Evolutionary conservation across 2,329 filamentous ascomycete genomes (phyloP), one percentile per base, ranked within the genome.

Genomic region (Juglanconis juglandina): DNA sequence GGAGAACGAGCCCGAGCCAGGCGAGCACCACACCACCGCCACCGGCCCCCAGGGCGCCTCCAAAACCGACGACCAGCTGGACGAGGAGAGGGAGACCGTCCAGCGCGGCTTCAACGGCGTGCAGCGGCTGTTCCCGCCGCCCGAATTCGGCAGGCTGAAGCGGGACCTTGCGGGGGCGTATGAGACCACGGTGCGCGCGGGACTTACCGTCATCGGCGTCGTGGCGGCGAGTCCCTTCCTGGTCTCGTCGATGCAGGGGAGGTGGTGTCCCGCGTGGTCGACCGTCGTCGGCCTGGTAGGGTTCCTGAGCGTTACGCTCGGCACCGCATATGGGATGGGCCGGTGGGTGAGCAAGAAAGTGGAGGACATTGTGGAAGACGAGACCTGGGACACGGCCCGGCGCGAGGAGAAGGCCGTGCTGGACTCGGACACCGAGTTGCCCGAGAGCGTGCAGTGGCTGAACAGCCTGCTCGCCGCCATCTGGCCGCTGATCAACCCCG

Each of bases 401-500:
- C 75, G 81, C 39, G 76, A 81, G 56, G 82, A 84, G 54, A 75
- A 81, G 62, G 75, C 79, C 42, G 66, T 70, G 0, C 68, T 79
- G 5, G 70, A 75, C 2, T 69, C 72, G 9, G 73, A 77, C 2
- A 72, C 79, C 35, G 75, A 81, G 59, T 77, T 84, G 1, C 85
- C 88, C 4, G 88, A 89, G 66, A 88, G 87, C 0, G 83, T 85
- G 0, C 80, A 85, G 56, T 92, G 89, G 89, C 78, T 92, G 57
- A 92, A 92, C 68, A 87, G 84, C 4, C 71, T 91, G 0, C 69
- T 92, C 7, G 77, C 81, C 4, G 83, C 87, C 1, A 80, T 91
- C 5, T 92, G 89, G 89, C 87, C 88, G 0, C 77, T 92, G 35
- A 81, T 92, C 68, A 92, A 92, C 68, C 89, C 89, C 0, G 89